phyloP scores from a whole-genome alignment of 2,329 filamentous ascomycete genomes.

The Arthrobotrys entomopaga region DNA sequence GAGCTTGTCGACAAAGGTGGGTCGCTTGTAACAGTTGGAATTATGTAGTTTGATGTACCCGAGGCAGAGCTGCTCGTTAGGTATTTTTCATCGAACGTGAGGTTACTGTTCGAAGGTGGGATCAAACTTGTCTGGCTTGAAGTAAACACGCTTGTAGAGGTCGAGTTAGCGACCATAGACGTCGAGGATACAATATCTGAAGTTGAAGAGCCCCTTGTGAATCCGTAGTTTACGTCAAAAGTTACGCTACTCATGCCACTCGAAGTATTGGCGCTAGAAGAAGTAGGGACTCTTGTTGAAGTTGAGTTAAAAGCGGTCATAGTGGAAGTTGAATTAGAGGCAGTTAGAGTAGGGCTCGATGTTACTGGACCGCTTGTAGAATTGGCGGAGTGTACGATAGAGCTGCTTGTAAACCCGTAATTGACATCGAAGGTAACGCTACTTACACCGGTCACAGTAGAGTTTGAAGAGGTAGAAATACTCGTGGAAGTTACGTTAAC shows the following conservation, averaged over 20 bases:
- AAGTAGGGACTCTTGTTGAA: too few relatives aligned
- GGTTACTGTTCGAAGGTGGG: not conserved
- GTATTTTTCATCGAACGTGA: too few relatives aligned
- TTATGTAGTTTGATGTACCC: too few relatives aligned
- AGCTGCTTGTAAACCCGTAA: not conserved
- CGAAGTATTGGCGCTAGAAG: not conserved
- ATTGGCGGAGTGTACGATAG: too few relatives aligned
- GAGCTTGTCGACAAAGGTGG: too few relatives aligned
- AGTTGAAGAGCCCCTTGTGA: not conserved
- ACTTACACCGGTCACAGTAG: too few relatives aligned
- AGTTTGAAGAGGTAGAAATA: too few relatives aligned
- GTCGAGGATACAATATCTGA: not conserved
- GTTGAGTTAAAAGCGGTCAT: not conserved
- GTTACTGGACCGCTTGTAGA: not conserved
- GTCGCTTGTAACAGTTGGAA: too few relatives aligned
- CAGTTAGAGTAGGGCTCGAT: too few relatives aligned
- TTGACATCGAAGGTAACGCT: not conserved
- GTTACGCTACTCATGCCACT: constrained; percentile 5
- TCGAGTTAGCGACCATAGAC: not conserved
- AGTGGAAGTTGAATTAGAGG: not conserved
- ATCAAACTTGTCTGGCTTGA: not conserved
- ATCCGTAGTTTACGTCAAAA: not conserved
- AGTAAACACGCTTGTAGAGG: not conserved
- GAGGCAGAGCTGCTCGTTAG: not conserved
- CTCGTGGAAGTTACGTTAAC: too few relatives aligned